Percentiles rank a stretch among this genome's conserved stretches.
Evolutionary conservation across 768 basidiomycete genomes (phyloP).

Genomic region (Tylopilus felleus): DNA sequence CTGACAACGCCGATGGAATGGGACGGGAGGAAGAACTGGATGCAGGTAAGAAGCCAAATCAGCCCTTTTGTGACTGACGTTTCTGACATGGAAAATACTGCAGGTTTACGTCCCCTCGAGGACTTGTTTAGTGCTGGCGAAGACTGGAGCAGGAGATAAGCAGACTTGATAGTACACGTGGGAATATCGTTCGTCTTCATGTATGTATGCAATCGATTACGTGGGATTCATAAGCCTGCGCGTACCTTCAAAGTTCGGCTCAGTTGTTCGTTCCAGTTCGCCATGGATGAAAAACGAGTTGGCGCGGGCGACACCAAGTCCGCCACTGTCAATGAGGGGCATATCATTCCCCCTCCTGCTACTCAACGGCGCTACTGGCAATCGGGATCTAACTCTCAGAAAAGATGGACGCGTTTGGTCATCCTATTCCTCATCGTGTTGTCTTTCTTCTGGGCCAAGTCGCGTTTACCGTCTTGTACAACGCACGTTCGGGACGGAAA

Average conservation of each 20-base stretch:
- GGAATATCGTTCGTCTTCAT: not conserved
- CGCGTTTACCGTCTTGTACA: not conserved
- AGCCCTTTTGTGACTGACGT: not conserved
- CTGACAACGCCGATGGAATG: constrained; percentile 85
- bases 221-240: too few relatives aligned
- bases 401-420: constrained; percentile 12
- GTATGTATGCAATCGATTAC: not conserved
- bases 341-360: constrained; percentile 20
- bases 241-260: not conserved
- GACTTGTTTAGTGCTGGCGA: constrained; percentile 31
- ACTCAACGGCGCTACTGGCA: constrained; percentile 5
- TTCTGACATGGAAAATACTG: not conserved
- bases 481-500: constrained; percentile 9
- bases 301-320: constrained; percentile 3
- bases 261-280: not conserved
- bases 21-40: constrained; percentile 89
- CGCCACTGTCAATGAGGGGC: not conserved
- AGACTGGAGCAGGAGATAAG: constrained; percentile 5
- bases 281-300: constrained; percentile 21
- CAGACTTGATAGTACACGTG: not conserved
- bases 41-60: constrained; percentile 55
- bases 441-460: constrained; percentile 16
- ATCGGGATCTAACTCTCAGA: constrained; percentile 1
- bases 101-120: constrained; percentile 33
- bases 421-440: constrained; percentile 9